Conservation (phyloP, 2,329 filamentous ascomycete species). For the Neofusicoccum kwambonambiense region DNA sequence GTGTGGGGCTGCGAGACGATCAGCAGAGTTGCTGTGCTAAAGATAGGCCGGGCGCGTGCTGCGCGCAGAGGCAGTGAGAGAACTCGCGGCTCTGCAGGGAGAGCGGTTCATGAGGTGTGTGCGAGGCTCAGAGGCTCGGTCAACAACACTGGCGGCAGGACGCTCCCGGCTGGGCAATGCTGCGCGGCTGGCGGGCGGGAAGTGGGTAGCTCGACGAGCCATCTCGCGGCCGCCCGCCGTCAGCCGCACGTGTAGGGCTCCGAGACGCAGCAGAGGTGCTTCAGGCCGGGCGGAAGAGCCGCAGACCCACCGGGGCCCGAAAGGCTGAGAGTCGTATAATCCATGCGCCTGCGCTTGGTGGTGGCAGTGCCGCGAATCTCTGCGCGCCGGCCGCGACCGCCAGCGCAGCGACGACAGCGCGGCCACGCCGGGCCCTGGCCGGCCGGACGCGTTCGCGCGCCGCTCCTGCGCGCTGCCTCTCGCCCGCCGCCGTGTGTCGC, state of each 20-base stretch:
- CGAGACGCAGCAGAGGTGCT: neutral
- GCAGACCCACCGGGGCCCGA: constrained; percentile 10
- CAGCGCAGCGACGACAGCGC: no score
- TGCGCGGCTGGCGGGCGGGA: neutral
- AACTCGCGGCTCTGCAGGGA: neutral
- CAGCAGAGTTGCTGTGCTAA: constrained; percentile 17
- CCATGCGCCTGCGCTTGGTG: constrained; percentile 3
- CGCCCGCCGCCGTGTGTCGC: neutral
- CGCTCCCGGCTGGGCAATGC: neutral
- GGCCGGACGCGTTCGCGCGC: neutral
- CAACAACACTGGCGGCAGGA: neutral
- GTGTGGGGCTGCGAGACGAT: constrained; percentile 17
- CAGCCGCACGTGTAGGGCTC: constrained; percentile 10
- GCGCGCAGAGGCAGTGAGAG: neutral
- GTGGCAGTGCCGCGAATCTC: neutral
- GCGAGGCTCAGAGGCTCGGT: neutral
- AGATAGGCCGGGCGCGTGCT: constrained; percentile 14
- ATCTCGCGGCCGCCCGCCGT: neutral
- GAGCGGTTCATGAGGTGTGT: neutral
- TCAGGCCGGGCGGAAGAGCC: constrained; percentile 11
- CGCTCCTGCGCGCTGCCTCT: neutral
- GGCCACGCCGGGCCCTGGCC: no score
- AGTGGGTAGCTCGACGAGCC: neutral
- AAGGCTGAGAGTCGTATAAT: constrained; percentile 2
- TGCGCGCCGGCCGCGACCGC: no score